These are phyloP conservation scores for Arthrinium puccinioides DNA, from an alignment of 2,329 filamentous ascomycete species.

Conservation along the genomic window DNA sequence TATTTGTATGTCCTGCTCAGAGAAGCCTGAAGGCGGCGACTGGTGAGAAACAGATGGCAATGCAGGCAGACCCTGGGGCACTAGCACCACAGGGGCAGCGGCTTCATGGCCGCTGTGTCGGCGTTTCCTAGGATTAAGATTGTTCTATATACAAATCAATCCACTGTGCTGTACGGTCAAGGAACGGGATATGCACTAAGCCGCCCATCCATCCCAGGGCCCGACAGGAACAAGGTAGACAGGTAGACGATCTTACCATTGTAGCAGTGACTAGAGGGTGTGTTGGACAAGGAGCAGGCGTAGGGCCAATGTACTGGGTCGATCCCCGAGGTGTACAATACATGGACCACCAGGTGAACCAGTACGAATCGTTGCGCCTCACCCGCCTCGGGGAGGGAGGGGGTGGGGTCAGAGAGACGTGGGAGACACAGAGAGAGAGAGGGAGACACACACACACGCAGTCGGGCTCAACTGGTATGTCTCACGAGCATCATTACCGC, in stretches of 20 bases:
- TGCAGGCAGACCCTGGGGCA: conserved; percentile 23
- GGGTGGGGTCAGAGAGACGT: conserved; percentile 17
- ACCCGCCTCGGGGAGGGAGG: conserved; percentile 18
- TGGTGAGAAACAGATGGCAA: conserved; percentile 17
- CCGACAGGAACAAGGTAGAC: conserved; percentile 16
- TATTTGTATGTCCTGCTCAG: conserved; percentile 22
- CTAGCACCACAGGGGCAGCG: conserved; percentile 26
- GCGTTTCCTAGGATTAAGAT: conserved; percentile 34
- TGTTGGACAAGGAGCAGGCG: conserved; percentile 23
- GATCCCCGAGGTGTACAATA: conserved; percentile 15
- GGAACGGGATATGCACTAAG: conserved; percentile 22
- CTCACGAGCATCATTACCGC: conserved; percentile 5
- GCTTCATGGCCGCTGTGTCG: conserved; percentile 32
- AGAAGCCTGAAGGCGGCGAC: conserved; percentile 15
- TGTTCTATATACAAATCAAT: conserved; percentile 28
- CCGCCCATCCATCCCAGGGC: conserved; percentile 14
- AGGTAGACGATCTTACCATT: conserved; percentile 27
- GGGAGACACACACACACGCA: conserved; percentile 1
- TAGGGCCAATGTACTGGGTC: conserved; percentile 19
- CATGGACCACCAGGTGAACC: conserved; percentile 9
- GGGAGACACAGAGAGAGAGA: not conserved
- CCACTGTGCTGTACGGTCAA: conserved; percentile 21
- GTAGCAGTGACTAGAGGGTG: conserved; percentile 21
- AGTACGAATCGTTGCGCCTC: conserved; percentile 18
- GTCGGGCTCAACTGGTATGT: conserved; percentile 1